Conservation (phyloP, 192 early-diverging fungal genomes). For the Gigaspora rosea region DNA sequence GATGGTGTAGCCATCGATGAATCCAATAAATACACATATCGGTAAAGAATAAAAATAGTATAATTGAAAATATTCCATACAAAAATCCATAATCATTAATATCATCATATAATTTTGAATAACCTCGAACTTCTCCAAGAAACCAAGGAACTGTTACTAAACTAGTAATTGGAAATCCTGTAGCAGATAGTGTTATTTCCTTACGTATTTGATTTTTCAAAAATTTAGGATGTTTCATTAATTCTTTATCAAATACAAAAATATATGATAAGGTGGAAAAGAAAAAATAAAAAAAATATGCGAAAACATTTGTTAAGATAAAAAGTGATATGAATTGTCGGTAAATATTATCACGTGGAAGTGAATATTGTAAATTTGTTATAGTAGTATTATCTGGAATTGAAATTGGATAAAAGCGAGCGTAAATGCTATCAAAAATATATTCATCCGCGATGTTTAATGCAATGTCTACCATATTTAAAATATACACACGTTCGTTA, state of each 20-base stretch:
- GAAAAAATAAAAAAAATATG: constrained; percentile 77
- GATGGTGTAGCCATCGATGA: constrained; percentile 92
- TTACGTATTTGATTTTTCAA: constrained; percentile 85
- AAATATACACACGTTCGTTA: not conserved
- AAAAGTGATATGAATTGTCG: constrained; percentile 78
- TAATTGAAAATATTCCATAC: constrained; percentile 68
- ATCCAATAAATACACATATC: constrained; percentile 97
- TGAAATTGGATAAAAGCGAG: constrained; percentile 3
- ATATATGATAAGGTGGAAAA: constrained; percentile 79
- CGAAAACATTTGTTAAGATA: constrained; percentile 71
- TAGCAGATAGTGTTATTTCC: constrained; percentile 81
- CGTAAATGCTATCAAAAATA: constrained; percentile 27
- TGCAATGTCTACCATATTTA: constrained; percentile 19
- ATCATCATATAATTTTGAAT: constrained; percentile 76
- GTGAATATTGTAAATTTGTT: not conserved
- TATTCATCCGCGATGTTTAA: constrained; percentile 24
- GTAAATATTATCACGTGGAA: constrained; percentile 61
- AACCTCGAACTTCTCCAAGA: constrained; percentile 84
- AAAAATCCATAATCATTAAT: constrained; percentile 66
- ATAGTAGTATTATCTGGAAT: not conserved
- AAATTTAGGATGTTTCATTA: constrained; percentile 93
- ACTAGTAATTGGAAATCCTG: constrained; percentile 80
- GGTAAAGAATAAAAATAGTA: constrained; percentile 86
- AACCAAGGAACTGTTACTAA: constrained; percentile 91
- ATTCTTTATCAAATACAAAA: constrained; percentile 84